These are phyloP conservation scores for Ilex asprella DNA, from an alignment of 257 asterid genomes.

Conservation along the genomic window DNA sequence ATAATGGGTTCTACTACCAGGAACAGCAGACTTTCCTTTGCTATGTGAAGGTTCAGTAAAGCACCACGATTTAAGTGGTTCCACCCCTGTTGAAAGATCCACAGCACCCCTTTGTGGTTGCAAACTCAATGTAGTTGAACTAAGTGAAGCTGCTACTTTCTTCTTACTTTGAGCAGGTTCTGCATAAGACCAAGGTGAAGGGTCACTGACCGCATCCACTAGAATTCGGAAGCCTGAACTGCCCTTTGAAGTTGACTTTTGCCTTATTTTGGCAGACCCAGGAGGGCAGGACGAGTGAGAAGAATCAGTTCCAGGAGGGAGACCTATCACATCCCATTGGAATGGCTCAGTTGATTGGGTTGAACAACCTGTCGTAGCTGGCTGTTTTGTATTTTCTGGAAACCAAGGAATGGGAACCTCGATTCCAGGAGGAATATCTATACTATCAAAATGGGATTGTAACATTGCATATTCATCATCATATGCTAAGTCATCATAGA, in stretches of 20 bases:
- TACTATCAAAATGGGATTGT: constrained; percentile 61
- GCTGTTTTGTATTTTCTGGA: constrained; percentile 20
- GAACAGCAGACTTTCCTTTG: constrained; percentile 19
- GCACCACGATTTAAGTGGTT: constrained; percentile 4
- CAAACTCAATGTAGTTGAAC: constrained; percentile 14
- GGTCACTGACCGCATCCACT: constrained; percentile 8
- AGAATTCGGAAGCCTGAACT: constrained; percentile 9
- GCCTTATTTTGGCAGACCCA: constrained; percentile 8
- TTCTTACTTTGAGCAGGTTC: constrained; percentile 18
- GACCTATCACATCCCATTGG: constrained; percentile 16
- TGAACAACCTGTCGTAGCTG: constrained; percentile 31
- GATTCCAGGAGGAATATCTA: constrained; percentile 77
- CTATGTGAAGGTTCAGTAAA: not conserved
- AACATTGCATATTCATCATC: constrained; percentile 37
- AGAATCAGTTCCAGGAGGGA: constrained; percentile 18
- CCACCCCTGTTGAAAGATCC: constrained; percentile 9
- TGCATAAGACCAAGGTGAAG: constrained; percentile 15
- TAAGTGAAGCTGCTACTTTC: constrained; percentile 21
- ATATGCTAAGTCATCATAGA: constrained; percentile 37
- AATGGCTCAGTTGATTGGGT: constrained; percentile 19
- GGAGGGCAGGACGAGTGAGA: constrained; percentile 16
- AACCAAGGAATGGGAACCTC: constrained; percentile 81
- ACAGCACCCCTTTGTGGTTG: constrained; percentile 11
- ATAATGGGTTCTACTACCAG: constrained; percentile 6
- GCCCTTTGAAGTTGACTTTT: constrained; percentile 18